phyloP scores from a whole-genome alignment of 148 eudicot species.

The Drosera capensis region DNA sequence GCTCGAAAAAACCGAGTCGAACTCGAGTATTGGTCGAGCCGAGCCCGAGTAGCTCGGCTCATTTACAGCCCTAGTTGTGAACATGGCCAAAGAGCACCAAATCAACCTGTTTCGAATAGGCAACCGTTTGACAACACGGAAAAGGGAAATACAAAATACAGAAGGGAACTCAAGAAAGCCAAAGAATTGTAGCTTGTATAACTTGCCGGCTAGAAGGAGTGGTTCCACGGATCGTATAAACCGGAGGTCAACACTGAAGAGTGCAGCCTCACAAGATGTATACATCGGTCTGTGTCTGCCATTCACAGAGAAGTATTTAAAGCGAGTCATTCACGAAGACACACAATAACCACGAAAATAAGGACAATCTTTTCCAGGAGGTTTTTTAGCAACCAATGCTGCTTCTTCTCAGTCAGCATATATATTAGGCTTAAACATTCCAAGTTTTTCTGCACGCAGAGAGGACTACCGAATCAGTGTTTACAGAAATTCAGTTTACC shows the following conservation, averaged over 20 bases:
- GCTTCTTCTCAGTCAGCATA: too few relatives aligned
- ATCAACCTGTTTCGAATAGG: not conserved
- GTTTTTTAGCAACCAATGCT: too few relatives aligned
- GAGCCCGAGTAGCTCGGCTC: too few relatives aligned
- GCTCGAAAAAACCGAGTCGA: too few relatives aligned
- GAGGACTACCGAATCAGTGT: not conserved
- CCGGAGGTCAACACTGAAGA: conserved; percentile 19
- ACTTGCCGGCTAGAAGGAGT: conserved; percentile 50
- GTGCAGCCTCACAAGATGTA: conserved; percentile 16
- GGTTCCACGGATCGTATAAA: conserved; percentile 63
- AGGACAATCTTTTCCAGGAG: too few relatives aligned
- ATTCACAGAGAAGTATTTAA: too few relatives aligned
- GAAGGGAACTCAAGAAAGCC: not conserved
- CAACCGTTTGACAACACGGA: not conserved
- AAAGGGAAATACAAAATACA: not conserved
- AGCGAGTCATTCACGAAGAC: too few relatives aligned
- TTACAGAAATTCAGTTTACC: conserved; percentile 31
- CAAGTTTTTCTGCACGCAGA: not conserved
- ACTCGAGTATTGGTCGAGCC: too few relatives aligned
- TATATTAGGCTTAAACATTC: not conserved
- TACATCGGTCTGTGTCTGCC: conserved; percentile 90
- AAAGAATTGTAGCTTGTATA: too few relatives aligned
- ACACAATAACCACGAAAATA: too few relatives aligned
- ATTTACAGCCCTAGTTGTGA: too few relatives aligned
- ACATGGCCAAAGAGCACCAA: conserved; percentile 5